Evolutionary conservation across 768 basidiomycete species (phyloP).

Genomic region (Auriscalpium vulgare): DNA sequence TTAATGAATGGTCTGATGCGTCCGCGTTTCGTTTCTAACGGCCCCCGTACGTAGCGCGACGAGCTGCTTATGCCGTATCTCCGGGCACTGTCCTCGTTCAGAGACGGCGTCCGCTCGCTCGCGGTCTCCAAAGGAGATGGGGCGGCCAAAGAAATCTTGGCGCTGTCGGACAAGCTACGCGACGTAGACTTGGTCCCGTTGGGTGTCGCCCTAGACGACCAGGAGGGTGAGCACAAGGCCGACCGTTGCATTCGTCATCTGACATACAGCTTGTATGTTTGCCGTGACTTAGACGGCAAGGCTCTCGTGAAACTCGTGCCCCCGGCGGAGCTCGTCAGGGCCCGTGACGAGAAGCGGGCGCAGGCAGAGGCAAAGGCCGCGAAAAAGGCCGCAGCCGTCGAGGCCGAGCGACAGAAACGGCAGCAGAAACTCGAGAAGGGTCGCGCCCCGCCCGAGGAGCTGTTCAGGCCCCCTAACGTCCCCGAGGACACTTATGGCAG

Average conservation of each 20-base stretch:
- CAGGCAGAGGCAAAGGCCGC: conserved; percentile 69
- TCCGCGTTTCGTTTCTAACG: not conserved
- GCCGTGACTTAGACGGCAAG: conserved; percentile 69
- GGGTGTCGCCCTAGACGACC: conserved; percentile 94
- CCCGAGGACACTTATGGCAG: conserved; percentile 64
- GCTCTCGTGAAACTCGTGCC: conserved; percentile 90
- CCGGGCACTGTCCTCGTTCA: conserved; percentile 76
- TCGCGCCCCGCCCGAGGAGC: conserved; percentile 57
- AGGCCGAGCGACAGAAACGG: conserved; percentile 59
- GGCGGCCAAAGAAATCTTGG: conserved; percentile 72
- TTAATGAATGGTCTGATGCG: not conserved
- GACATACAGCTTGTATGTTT: not conserved
- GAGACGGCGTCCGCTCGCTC: conserved; percentile 77
- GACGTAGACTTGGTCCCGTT: conserved; percentile 88
- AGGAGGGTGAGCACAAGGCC: conserved; percentile 56
- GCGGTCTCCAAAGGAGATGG: conserved; percentile 66
- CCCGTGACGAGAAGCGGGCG: conserved; percentile 83
- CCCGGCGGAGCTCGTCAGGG: conserved; percentile 71
- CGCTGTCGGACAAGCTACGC: conserved; percentile 82
- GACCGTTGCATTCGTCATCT: conserved; percentile 1
- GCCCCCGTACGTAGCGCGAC: conserved; percentile 51
- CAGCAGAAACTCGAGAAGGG: conserved; percentile 82
- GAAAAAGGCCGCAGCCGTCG: conserved; percentile 66
- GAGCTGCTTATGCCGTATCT: conserved; percentile 86
- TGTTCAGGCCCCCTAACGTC: conserved; percentile 82